These are phyloP conservation scores for Sporothrix luriei DNA, from an alignment of 2,329 filamentous ascomycete species.

Conservation along the genomic window DNA sequence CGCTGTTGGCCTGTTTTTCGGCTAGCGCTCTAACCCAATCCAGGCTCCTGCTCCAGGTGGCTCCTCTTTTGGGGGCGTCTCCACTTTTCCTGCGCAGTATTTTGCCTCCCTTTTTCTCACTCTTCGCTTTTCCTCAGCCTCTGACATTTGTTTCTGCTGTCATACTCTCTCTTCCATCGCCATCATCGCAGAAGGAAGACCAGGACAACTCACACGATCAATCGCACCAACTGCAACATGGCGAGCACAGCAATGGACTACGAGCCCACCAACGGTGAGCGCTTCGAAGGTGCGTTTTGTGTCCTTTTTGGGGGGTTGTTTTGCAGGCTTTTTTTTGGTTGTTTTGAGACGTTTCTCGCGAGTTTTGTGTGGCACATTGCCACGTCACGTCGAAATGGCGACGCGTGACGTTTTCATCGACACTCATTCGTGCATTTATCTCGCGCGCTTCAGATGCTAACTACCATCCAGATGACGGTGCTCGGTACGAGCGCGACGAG, in stretches of 20 bases:
- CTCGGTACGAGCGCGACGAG: conserved; percentile 65
- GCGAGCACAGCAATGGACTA: conserved; percentile 71
- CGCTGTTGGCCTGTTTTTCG: conserved; percentile 23
- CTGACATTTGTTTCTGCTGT: neutral
- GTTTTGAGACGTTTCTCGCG: conserved; percentile 3
- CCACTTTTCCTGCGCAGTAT: conserved; percentile 27
- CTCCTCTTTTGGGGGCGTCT: conserved; percentile 28
- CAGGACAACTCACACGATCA: neutral
- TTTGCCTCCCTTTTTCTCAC: conserved; percentile 32
- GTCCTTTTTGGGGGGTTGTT: conserved; percentile 1
- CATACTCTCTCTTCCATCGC: conserved; percentile 26
- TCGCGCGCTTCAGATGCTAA: conserved; percentile 31
- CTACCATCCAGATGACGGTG: conserved; percentile 57
- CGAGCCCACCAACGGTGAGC: conserved; percentile 67
- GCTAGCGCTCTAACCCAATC: conserved; percentile 28
- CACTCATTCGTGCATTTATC: neutral
- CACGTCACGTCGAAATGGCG: neutral
- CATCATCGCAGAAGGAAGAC: conserved; percentile 27
- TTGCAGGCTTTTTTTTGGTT: conserved; percentile 27
- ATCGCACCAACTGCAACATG: conserved; percentile 46
- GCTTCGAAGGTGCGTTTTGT: conserved; percentile 61
- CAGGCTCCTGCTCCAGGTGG: conserved; percentile 14
- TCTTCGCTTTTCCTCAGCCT: conserved; percentile 23
- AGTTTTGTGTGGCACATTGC: neutral
- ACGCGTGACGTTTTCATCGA: conserved; percentile 12